Percentiles rank a stretch among this genome's conserved stretches.
Evolutionary conservation across 192 early-diverging fungal genomes (phyloP).

Genomic region (Piromyces finnis): DNA sequence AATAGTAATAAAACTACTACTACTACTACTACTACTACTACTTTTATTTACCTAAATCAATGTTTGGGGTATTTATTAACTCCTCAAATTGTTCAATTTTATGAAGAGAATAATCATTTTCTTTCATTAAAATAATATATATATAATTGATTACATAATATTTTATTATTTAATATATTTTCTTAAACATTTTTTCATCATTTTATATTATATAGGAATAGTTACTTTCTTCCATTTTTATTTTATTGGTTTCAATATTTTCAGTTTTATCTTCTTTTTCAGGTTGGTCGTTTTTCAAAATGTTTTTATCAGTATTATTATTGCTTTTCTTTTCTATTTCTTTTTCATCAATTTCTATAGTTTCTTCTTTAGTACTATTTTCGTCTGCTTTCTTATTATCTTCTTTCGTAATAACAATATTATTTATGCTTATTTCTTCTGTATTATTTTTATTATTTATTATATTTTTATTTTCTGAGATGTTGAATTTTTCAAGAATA

Average conservation of each 20-base stretch:
- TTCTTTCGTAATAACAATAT: neutral
- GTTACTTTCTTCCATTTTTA: no score
- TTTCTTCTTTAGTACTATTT: neutral
- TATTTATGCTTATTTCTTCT: neutral
- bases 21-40: conserved; percentile 14
- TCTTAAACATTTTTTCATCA: no score
- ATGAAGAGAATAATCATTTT: conserved; percentile 24
- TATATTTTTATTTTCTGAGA: neutral
- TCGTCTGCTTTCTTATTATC: neutral
- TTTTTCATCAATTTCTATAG: neutral
- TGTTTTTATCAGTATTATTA: no score
- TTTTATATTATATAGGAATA: no score
- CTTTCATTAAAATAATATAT: neutral
- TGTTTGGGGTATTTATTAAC: conserved; percentile 32
- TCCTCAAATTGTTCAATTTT: conserved; percentile 35
- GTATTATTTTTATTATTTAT: neutral
- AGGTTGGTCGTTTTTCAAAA: no score
- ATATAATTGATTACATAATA: no score
- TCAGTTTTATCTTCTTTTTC: no score
- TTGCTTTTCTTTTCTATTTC: neutral
- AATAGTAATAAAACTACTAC: neutral
- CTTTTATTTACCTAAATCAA: conserved; percentile 38
- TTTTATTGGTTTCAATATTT: no score
- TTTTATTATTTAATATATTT: no score
- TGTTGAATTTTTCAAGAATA: neutral